Base-by-base conservation (phyloP, 1,284 basidiomycete genomes). In the Mycosarcoma maydis region DNA sequence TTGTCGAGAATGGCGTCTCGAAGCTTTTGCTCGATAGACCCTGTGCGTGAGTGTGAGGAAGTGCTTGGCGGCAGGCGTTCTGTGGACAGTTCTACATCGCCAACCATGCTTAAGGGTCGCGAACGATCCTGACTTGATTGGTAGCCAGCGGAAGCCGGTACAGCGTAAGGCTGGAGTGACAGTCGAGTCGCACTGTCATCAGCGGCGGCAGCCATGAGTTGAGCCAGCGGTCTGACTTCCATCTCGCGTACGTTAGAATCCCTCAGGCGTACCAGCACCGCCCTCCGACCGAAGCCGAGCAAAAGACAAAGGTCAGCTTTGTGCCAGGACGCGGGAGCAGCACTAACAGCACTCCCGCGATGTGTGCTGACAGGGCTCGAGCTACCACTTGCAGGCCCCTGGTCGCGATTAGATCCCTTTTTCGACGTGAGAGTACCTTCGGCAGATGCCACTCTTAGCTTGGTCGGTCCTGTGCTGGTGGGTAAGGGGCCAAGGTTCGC, bases 191-290 rank as follows among this genome's bases (percentile, higher is more conserved):
- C 46, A 4, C 24, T 4, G 4, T 14, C 32, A 3, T 54, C 42
- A n/a, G 46, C 20, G 16, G 60, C 32, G 10, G 55, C 34, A 7
- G 30, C 45, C 11, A 54, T 19, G 14, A 69, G 34, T 24, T 73
- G 66, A 20, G 52, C n/a, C 5, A 73, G 39, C 3, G 72, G 64
- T 40, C 52, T 54, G 39, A 76, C 50, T 20, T 76, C 69, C 47
- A 76, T 51, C 44, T 76, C 74, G 26, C 70, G 65, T 11, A 76
- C 74, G 39, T 72, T 48, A 34, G 64, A 65, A 30, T 76, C 74
- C 19, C 67, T 57, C 3, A 74, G 48, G 9, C 74, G 62, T 10
- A 76, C 71, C 14, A 76, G 45, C 17, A 72, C 74, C 13, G 74
- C 64, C 3, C 66, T 39, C 17, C 69, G 54, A 7, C 74, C 74